Percentiles rank a stretch among this genome's conserved stretches.
These are phyloP conservation scores for Chlorella sp. DNA, from an alignment of 139 green algal species.

Conservation along the genomic window DNA sequence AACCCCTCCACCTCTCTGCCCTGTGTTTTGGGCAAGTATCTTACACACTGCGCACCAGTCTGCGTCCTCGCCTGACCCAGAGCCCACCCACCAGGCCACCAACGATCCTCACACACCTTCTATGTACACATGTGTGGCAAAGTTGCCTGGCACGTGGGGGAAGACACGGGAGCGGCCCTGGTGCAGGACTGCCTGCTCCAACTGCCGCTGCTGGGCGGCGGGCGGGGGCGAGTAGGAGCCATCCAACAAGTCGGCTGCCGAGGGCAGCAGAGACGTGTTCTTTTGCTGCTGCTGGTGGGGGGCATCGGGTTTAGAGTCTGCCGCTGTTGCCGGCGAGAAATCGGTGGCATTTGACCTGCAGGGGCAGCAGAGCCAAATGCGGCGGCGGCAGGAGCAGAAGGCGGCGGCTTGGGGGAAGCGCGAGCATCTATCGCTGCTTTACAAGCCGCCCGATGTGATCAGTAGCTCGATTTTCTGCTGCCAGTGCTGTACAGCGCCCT, in stretches of 20 bases:
- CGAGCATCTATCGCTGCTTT: neutral
- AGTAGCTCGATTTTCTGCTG: neutral
- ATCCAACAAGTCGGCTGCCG: slow-evolving; percentile 16
- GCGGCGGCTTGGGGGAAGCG: neutral
- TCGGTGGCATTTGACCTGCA: neutral
- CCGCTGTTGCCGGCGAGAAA: neutral
- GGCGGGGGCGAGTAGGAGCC: slow-evolving; percentile 16
- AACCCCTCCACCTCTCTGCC: no score
- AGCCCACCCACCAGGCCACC: no score
- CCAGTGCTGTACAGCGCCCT: neutral
- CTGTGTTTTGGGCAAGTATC: no score
- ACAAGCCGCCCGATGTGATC: neutral
- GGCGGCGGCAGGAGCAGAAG: neutral
- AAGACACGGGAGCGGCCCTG: slow-evolving; percentile 51
- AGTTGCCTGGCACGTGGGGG: slow-evolving; percentile 57
- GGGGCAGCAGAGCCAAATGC: neutral
- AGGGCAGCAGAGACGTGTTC: neutral
- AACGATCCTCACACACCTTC: neutral
- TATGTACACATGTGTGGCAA: slow-evolving; percentile 58
- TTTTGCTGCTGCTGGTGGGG: neutral
- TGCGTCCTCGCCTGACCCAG: no score
- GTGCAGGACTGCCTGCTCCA: slow-evolving; percentile 18
- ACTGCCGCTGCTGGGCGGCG: slow-evolving; percentile 4
- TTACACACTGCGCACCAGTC: no score
- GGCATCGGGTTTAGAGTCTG: neutral